Conservation (phyloP, 2,329 filamentous ascomycete species). For the Sclerotinia sclerotiorum region DNA sequence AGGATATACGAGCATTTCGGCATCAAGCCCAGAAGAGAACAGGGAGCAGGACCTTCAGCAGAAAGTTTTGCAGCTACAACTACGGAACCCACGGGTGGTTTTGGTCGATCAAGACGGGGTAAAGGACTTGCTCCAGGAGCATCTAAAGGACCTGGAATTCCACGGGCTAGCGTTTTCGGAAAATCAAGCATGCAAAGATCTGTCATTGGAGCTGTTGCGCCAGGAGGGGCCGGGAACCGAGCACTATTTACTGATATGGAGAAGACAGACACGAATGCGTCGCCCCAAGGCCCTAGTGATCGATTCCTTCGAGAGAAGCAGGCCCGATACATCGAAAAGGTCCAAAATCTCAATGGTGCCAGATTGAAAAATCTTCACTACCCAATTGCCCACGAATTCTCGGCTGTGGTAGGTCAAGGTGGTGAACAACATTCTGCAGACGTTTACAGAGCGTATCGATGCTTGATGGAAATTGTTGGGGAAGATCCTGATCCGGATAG, state of each 20-base stretch:
- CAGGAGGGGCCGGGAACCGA: slow-evolving; percentile 59
- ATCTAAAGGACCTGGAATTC: slow-evolving; percentile 33
- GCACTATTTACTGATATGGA: slow-evolving; percentile 69
- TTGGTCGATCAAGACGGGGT: slow-evolving; percentile 59
- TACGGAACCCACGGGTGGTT: slow-evolving; percentile 51
- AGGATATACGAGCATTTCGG: slow-evolving; percentile 97
- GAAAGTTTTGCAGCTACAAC: slow-evolving; percentile 39
- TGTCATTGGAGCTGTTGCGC: slow-evolving; percentile 78
- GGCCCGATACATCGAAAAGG: slow-evolving; percentile 72
- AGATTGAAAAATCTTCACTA: slow-evolving; percentile 67
- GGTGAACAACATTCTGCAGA: slow-evolving; percentile 71
- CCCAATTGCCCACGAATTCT: slow-evolving; percentile 74
- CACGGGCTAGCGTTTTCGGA: slow-evolving; percentile 60
- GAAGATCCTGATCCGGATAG: slow-evolving; percentile 65
- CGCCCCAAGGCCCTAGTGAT: slow-evolving; percentile 59
- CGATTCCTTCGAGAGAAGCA: slow-evolving; percentile 83
- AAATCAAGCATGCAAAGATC: slow-evolving; percentile 75
- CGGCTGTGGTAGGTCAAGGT: slow-evolving; percentile 68
- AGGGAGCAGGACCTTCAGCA: slow-evolving; percentile 24
- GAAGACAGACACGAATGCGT: slow-evolving; percentile 51
- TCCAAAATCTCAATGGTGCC: slow-evolving; percentile 74
- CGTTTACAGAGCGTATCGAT: slow-evolving; percentile 78
- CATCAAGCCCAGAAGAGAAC: slow-evolving; percentile 62
- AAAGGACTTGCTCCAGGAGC: slow-evolving; percentile 44
- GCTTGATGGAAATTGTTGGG: slow-evolving; percentile 74